A percentile compares a stretch with the other conserved stretches of the same genome.
Conservation (phyloP, 2,329 filamentous ascomycete genomes). For the Clonostachys solani region DNA sequence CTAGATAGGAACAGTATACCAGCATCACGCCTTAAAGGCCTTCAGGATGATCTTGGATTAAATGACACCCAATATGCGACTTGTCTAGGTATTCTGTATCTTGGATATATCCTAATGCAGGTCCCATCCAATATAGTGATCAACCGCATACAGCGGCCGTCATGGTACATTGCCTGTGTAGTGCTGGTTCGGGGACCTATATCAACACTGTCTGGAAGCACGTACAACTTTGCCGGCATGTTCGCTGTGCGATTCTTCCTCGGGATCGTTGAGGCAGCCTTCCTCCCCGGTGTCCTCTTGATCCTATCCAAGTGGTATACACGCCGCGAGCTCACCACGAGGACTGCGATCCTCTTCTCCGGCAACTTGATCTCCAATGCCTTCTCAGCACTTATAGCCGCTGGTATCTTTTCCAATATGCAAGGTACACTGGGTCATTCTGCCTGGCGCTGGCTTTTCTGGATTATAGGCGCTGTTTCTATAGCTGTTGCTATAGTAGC, state of each 20-base stretch:
- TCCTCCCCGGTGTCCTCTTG: slow-evolving; percentile 58
- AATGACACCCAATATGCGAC: slow-evolving; percentile 57
- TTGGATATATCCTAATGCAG: slow-evolving; percentile 63
- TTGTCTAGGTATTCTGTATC: slow-evolving; percentile 60
- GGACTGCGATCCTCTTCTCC: slow-evolving; percentile 55
- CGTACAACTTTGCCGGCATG: slow-evolving; percentile 47
- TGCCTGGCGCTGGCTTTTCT: slow-evolving; percentile 60
- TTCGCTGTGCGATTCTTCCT: slow-evolving; percentile 54
- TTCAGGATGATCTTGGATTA: slow-evolving; percentile 53
- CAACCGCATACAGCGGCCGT: slow-evolving; percentile 47
- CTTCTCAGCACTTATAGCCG: slow-evolving; percentile 54
- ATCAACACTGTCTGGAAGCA: slow-evolving; percentile 50
- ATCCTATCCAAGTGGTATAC: slow-evolving; percentile 66
- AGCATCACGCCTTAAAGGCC: slow-evolving; percentile 58
- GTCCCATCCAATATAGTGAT: slow-evolving; percentile 54
- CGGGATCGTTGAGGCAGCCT: slow-evolving; percentile 60
- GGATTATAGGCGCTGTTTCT: slow-evolving; percentile 32
- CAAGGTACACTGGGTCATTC: slow-evolving; percentile 46
- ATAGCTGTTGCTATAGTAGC: slow-evolving; percentile 41
- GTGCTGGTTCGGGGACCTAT: slow-evolving; percentile 59
- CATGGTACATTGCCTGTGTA: slow-evolving; percentile 42
- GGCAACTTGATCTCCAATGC: slow-evolving; percentile 56
- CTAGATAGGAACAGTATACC: slow-evolving; percentile 66
- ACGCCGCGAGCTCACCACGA: slow-evolving; percentile 46
- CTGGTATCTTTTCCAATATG: slow-evolving; percentile 55